Conservation (phyloP, 441 rosid genomes). For the Theobroma grandiflorum region DNA sequence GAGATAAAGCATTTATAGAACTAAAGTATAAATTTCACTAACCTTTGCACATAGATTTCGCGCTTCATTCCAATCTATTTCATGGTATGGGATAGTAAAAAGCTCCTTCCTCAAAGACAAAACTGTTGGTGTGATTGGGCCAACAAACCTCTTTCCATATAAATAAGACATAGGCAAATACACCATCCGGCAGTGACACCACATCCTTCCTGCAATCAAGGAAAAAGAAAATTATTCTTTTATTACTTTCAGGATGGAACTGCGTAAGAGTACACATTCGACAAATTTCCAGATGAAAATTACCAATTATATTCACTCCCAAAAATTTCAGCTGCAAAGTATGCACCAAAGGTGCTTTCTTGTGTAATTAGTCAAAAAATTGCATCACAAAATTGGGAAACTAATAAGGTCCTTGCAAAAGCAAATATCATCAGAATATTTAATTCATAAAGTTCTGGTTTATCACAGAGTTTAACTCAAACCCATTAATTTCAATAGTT, state of each 20-base stretch:
- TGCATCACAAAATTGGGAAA: not conserved
- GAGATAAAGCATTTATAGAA: not conserved
- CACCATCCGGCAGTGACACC: constrained; percentile 94
- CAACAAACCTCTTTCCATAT: constrained; percentile 81
- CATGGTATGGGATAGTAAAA: constrained; percentile 66
- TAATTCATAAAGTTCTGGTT: not conserved
- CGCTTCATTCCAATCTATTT: constrained; percentile 72
- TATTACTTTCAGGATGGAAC: not conserved
- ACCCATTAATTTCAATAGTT: not conserved
- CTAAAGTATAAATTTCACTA: constrained; percentile 36
- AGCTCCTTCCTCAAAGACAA: constrained; percentile 79
- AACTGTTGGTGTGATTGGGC: constrained; percentile 65
- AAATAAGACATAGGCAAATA: constrained; percentile 84
- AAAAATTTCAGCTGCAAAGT: not conserved
- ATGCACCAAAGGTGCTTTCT: not conserved
- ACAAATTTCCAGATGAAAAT: constrained; percentile 13
- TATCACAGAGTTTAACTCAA: not conserved
- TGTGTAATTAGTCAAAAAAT: not conserved
- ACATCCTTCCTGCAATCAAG: constrained; percentile 74
- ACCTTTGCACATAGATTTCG: constrained; percentile 87
- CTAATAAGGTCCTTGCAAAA: not conserved
- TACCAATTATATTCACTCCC: not conserved
- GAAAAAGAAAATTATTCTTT: not conserved
- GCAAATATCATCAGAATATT: not conserved
- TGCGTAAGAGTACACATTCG: not conserved